Evolutionary conservation across 192 early-diverging fungal species (phyloP).

Genomic region (Linnemannia elongata): DNA sequence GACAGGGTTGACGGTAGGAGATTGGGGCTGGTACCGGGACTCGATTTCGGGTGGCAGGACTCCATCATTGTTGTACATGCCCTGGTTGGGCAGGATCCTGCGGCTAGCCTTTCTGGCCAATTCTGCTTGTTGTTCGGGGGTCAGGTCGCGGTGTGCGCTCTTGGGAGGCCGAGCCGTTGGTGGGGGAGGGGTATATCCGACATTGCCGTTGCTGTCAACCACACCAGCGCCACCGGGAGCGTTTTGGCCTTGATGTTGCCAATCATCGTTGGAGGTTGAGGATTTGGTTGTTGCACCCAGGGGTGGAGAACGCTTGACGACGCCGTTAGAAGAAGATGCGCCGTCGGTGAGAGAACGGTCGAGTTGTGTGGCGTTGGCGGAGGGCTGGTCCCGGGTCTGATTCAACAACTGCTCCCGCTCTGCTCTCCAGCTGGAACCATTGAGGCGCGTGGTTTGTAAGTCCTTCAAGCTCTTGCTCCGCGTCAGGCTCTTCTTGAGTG

Average conservation of each 20-base stretch:
- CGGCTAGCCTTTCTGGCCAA: slow-evolving; percentile 51
- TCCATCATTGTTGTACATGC: slow-evolving; percentile 46
- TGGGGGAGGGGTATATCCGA: slow-evolving; percentile 45
- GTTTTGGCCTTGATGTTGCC: background rate
- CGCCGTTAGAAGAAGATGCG: background rate
- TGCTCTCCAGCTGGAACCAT: slow-evolving; percentile 46
- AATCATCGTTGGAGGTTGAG: slow-evolving; percentile 23
- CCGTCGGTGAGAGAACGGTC: background rate
- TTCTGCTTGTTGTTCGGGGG: slow-evolving; percentile 50
- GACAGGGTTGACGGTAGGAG: background rate
- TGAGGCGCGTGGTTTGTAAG: slow-evolving; percentile 39
- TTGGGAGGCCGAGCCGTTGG: slow-evolving; percentile 35
- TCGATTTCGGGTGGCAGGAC: slow-evolving; percentile 18
- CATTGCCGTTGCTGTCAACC: slow-evolving; percentile 32
- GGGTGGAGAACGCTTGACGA: slow-evolving; percentile 34
- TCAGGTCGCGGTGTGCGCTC: slow-evolving; percentile 24
- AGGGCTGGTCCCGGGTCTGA: slow-evolving; percentile 26
- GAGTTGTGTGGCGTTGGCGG: background rate
- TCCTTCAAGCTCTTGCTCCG: slow-evolving; percentile 55
- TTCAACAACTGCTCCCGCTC: slow-evolving; percentile 42
- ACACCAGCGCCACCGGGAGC: background rate
- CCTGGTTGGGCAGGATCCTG: slow-evolving; percentile 53
- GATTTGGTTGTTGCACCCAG: slow-evolving; percentile 25
- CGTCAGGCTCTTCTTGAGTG: slow-evolving; percentile 48
- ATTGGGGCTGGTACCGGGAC: slow-evolving; percentile 8